phyloP scores from a whole-genome alignment of 2,329 filamentous ascomycete species.

The Ophiostoma pallidulum region DNA sequence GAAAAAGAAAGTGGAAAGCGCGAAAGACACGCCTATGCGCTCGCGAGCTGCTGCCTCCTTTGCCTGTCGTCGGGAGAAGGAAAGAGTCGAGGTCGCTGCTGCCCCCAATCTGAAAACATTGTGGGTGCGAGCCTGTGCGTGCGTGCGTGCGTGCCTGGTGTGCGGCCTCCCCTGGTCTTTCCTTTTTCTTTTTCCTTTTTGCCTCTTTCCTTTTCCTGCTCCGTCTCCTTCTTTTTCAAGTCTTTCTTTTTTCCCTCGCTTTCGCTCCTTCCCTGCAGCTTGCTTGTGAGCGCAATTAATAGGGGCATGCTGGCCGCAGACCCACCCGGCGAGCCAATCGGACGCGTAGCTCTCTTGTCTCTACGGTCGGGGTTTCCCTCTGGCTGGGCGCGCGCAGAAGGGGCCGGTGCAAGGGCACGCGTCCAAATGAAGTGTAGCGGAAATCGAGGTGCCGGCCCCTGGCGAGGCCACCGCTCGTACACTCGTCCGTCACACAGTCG shows the following conservation, averaged over 20 bases:
- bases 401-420: background rate
- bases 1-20: background rate
- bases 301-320: background rate
- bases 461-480: background rate
- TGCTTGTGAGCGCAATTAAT: background rate
- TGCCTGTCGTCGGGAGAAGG: no score
- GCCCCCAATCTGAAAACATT: no score
- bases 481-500: background rate
- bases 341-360: background rate
- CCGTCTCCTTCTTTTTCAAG: no score
- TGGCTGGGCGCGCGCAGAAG: background rate
- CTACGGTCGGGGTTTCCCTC: conserved; percentile 4
- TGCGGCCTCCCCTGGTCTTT: background rate
- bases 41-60: no score
- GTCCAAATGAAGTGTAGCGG: conserved; percentile 4
- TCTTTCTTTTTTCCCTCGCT: background rate
- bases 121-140: no score
- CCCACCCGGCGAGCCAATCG: conserved; percentile 2
- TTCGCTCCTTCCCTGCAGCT: background rate
- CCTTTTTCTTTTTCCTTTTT: background rate
- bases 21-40: no score
- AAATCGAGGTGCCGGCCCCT: background rate
- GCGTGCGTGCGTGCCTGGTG: no score
- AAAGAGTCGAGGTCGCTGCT: background rate
- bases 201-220: background rate